Evolutionary conservation across 257 asterid species (phyloP).

Genomic region (Penstemon barbatus): DNA sequence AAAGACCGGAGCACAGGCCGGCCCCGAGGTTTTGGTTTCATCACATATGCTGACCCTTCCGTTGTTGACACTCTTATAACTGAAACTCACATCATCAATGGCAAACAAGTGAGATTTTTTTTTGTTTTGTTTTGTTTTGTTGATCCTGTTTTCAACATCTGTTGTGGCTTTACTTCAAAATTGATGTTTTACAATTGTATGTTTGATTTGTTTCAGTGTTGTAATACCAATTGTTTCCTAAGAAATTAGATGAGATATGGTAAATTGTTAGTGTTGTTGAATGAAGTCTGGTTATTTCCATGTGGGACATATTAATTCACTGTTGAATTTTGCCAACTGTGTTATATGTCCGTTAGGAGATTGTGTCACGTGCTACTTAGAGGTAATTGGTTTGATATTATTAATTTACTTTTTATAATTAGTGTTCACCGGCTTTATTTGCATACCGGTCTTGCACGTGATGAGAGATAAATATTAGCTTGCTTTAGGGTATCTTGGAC

Average conservation of each 20-base stretch:
- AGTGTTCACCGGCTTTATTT: not conserved
- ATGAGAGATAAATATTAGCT: not conserved
- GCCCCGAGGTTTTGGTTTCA: slow-evolving; percentile 94
- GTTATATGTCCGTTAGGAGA: not conserved
- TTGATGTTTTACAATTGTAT: not conserved
- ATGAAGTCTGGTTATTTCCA: too few species aligned
- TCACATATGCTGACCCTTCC: slow-evolving; percentile 73
- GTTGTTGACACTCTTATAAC: slow-evolving; percentile 88
- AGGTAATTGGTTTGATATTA: not conserved
- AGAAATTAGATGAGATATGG: not conserved
- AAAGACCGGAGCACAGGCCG: slow-evolving; percentile 89
- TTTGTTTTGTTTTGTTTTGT: too few species aligned
- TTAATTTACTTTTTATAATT: not conserved
- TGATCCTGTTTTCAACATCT: not conserved
- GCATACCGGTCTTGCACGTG: not conserved
- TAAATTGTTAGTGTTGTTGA: too few species aligned
- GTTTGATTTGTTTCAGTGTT: too few species aligned
- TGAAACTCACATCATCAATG: slow-evolving; percentile 85
- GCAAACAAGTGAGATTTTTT: slow-evolving; percentile 67
- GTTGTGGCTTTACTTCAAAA: not conserved
- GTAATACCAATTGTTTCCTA: not conserved
- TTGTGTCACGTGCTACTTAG: not conserved
- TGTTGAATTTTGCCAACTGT: too few species aligned
- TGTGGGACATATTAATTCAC: too few species aligned
- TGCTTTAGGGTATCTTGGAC: not conserved